These are phyloP conservation scores for Epichloe amarillans DNA, from an alignment of 2,329 filamentous ascomycete genomes.

Conservation along the genomic window DNA sequence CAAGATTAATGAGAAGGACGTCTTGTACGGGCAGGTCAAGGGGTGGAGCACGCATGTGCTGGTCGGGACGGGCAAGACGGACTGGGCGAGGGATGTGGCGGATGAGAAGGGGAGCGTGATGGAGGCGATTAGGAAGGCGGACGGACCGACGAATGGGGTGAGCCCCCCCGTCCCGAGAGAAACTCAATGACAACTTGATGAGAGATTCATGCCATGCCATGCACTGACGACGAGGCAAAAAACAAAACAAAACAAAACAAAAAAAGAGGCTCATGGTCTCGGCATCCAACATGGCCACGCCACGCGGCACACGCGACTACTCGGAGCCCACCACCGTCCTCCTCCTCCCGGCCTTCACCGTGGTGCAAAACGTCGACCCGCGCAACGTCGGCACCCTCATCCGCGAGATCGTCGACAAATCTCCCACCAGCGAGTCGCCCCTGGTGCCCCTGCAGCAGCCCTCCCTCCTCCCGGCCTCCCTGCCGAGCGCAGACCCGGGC, in stretches of 20 bases:
- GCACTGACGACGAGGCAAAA: no score
- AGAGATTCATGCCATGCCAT: no score
- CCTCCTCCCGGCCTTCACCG: conserved; percentile 70
- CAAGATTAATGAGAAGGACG: conserved; percentile 63
- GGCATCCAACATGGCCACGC: conserved; percentile 79
- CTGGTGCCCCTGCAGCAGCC: conserved; percentile 21
- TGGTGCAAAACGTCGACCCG: conserved; percentile 75
- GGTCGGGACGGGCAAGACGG: conserved; percentile 87
- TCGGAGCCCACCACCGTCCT: conserved; percentile 63
- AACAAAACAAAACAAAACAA: background rate
- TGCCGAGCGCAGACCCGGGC: conserved; percentile 15
- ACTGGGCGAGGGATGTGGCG: conserved; percentile 82
- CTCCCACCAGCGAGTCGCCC: conserved; percentile 61
- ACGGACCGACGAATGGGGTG: conserved; percentile 55
- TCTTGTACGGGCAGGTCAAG: conserved; percentile 69
- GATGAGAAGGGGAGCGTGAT: conserved; percentile 77
- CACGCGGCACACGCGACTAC: conserved; percentile 50
- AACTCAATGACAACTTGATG: no score
- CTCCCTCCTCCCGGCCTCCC: conserved; percentile 20
- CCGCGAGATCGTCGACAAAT: conserved; percentile 51
- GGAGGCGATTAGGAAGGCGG: conserved; percentile 52
- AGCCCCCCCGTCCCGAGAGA: conserved; percentile 1
- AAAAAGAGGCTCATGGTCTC: conserved; percentile 72
- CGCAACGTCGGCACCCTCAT: conserved; percentile 60
- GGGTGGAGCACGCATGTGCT: conserved; percentile 82